Percentiles rank a stretch among this genome's conserved stretches.
phyloP scores from a whole-genome alignment of 495 filamentous ascomycete species.

The Collariella sp. region DNA sequence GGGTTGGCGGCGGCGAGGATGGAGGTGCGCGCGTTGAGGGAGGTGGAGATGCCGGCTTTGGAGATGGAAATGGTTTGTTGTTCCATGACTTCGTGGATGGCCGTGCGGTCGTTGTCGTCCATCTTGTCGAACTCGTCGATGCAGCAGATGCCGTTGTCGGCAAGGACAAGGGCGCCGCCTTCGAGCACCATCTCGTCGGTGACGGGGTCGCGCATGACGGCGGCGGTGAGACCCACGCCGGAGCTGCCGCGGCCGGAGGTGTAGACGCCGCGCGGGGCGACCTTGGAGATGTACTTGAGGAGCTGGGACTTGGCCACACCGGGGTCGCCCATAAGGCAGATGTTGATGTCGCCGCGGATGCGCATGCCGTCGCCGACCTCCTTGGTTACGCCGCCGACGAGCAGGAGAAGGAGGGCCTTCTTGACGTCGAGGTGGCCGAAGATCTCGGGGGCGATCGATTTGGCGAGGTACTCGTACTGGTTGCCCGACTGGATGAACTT shows the following conservation, averaged over 20 bases:
- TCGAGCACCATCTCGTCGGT: conserved; percentile 99
- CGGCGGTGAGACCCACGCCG: conserved; percentile 94
- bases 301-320: conserved; percentile 98
- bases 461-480: conserved; percentile 87
- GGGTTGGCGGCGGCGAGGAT: conserved; percentile 98
- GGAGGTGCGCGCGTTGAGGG: conserved; percentile 89
- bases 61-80: conserved; percentile 98
- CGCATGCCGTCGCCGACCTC: conserved; percentile 96
- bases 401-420: conserved; percentile 86
- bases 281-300: conserved; percentile 96
- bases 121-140: conserved; percentile 99
- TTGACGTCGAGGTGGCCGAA: conserved; percentile 96
- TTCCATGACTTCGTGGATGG: conserved; percentile 99
- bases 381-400: conserved; percentile 95
- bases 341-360: conserved; percentile 96
- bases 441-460: conserved; percentile 96
- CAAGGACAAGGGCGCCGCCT: conserved; percentile 89
- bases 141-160: conserved; percentile 97
- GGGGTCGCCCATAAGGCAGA: conserved; percentile 98
- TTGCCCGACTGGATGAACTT: conserved; percentile 73
- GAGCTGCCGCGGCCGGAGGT: conserved; percentile 93
- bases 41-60: conserved; percentile 94
- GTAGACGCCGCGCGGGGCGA: conserved; percentile 93
- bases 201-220: conserved; percentile 96
- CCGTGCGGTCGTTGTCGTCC: conserved; percentile 92